These are phyloP conservation scores for Trametes villosa DNA, from an alignment of 768 basidiomycete genomes.

Conservation along the genomic window DNA sequence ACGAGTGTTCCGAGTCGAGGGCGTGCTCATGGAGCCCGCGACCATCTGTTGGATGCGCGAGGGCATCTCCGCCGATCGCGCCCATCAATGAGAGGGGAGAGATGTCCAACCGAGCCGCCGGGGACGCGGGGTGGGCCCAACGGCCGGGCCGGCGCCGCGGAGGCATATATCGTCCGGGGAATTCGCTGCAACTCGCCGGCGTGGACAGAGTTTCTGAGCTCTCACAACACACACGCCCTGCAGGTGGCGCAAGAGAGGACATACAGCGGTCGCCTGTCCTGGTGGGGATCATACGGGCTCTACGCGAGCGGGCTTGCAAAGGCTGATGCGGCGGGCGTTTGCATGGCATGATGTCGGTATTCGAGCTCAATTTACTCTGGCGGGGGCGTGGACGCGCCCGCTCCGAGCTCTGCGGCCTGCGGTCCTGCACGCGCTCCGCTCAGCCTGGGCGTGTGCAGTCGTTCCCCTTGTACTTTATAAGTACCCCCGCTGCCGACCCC, in stretches of 20 bases:
- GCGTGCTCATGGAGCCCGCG: background rate
- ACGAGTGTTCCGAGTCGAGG: background rate
- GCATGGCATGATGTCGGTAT: constrained; percentile 2
- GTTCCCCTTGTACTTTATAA: constrained; percentile 71
- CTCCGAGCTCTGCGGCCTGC: background rate
- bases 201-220: too few relatives aligned
- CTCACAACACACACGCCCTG: too few relatives aligned
- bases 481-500: constrained; percentile 45
- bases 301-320: background rate
- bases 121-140: background rate
- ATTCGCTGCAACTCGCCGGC: background rate
- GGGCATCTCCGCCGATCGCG: constrained; percentile 18
- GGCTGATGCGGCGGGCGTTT: background rate
- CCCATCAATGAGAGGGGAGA: background rate
- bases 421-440: constrained; percentile 24
- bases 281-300: too few relatives aligned
- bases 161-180: background rate
- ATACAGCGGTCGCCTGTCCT: too few relatives aligned
- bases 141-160: background rate
- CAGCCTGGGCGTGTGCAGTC: constrained; percentile 31
- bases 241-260: too few relatives aligned
- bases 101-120: background rate
- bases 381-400: background rate
- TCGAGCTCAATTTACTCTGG: background rate
- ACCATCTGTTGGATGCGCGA: background rate